Evolutionary conservation across 768 basidiomycete genomes (phyloP), one percentile per base, ranked within the genome.

Genomic region (Sutorius australiensis): DNA sequence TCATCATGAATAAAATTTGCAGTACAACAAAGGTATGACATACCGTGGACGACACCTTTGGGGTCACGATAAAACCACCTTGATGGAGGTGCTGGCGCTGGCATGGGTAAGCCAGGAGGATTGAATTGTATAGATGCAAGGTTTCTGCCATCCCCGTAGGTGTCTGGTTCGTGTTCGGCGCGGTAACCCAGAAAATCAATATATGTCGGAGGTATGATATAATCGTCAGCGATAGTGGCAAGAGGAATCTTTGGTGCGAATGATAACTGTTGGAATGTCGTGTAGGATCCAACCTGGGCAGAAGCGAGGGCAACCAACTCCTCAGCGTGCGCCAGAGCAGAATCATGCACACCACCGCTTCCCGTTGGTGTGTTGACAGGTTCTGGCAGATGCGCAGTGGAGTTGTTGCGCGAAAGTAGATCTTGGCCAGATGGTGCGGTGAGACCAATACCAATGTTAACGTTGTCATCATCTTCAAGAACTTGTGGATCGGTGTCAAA

Each of bases 151-250:
- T 63, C 73, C 47, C 75, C 75, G 30, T 74, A 70, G 21, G 67
- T 71, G 50, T 82, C 80, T 6, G 80, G 78, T 66, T 91, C 90
- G 59, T 84, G 72, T 55, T 78, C 72, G 16, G 73, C 75, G 38
- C 86, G 80, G 64, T 92, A 88, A 40, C 82, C 78, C 54, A 90
- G 70, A 69, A 92, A 91, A 38, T 83, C 77, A 12, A 84, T 80
- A 70, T 95, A 95, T 55, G 91, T 91, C 1, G 92, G 92, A 8
- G 92, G 92, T 47, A 95, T 95, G 52, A 92, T 81, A 68, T 90
- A 95, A 38, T 93, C 90, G 62, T 94, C 89, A 28, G 92, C 88
- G 49, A 95, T 89, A 0, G 87, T 81, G 27, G 88, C 87, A 49
- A 94, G 75, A n/a, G 92, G 92, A 61, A 95, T 91, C 46, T 80